Evolutionary conservation across 768 basidiomycete species (phyloP), one percentile per base, ranked within the genome.

Genomic region (Tubosaeta brunneosetosa): DNA sequence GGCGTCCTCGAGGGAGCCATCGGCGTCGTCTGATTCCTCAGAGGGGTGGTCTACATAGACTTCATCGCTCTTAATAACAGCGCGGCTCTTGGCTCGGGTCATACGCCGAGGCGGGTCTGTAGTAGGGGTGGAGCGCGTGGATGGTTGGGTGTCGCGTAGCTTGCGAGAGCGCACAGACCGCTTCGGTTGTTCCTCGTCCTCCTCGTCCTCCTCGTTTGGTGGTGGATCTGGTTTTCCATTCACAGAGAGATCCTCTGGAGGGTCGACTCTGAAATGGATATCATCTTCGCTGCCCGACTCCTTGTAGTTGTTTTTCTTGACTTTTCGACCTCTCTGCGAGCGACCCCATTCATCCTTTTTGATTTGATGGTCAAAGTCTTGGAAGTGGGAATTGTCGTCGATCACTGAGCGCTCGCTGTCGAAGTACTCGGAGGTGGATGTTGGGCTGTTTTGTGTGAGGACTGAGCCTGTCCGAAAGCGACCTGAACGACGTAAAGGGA

Each of bases 1-100:
- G 6, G 73, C 77, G 26, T 83, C 80, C 44, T 81, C 85, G n/a
- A 79, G 60, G 9, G 81, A 82, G 1, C 77, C 84, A 49, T 84
- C 82, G 0, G 77, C 82, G 44, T 81, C 79, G 14, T 74, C 74
- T 31, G 82, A 77, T 4, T 71, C 76, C 19, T 67, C 72, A 0
- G 80, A 77, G 13, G 81, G 75, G 4, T 77, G 66, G 37, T 77
- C 74, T 46, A 77, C 71, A 49, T 83, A 79, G 32, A 73, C 74
- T 22, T 81, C 80, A 33, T 79, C 83, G 44, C 77, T 77, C 47
- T 79, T 77, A 12, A 68, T 58, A 13, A 55, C 51, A 25, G 50
- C 49, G 44, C 50, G 55, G 55, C 53, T 66, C 53, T 5, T 71
- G 54, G 52, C 68, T 55, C 56, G 69, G 55, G 66, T 53, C 32